Conservation (phyloP, 2,329 filamentous ascomycete species). For the Sporothrix phasma region DNA sequence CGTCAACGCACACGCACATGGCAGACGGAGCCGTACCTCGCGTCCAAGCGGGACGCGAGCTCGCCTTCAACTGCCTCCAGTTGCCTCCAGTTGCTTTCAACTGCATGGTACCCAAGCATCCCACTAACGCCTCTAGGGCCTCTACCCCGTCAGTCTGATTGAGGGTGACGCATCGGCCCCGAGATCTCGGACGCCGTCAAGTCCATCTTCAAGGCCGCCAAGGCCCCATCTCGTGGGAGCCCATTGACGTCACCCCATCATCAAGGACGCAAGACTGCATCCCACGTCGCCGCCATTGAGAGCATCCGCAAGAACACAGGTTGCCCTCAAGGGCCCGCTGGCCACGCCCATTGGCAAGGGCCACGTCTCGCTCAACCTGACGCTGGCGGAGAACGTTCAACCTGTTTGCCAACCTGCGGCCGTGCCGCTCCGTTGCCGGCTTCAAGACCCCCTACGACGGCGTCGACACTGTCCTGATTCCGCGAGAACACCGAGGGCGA, state of each 20-base stretch:
- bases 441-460: conserved; percentile 98
- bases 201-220: conserved; percentile 93
- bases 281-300: conserved; percentile 83
- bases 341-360: conserved; percentile 98
- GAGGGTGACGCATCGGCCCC: conserved; percentile 97
- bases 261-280: conserved; percentile 92
- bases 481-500: conserved; percentile 99
- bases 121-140: conserved; percentile 51
- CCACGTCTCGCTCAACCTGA: conserved; percentile 97
- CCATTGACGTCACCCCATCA: conserved; percentile 89
- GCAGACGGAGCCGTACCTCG: not conserved
- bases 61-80: too few relatives aligned
- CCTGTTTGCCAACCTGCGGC: conserved; percentile 97
- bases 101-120: too few relatives aligned
- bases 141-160: conserved; percentile 92
- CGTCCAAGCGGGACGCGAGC: not conserved
- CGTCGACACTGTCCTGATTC: conserved; percentile 93
- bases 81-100: not conserved
- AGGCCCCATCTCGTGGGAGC: conserved; percentile 96
- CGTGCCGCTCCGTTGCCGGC: conserved; percentile 91
- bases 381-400: conserved; percentile 98
- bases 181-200: conserved; percentile 98
- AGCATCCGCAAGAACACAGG: conserved; percentile 93
- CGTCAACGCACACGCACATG: not conserved
- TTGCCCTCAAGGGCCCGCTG: conserved; percentile 95